These are phyloP conservation scores for Dipodascus geniculatus DNA, from an alignment of 805 yeast genomes.

Conservation along the genomic window DNA sequence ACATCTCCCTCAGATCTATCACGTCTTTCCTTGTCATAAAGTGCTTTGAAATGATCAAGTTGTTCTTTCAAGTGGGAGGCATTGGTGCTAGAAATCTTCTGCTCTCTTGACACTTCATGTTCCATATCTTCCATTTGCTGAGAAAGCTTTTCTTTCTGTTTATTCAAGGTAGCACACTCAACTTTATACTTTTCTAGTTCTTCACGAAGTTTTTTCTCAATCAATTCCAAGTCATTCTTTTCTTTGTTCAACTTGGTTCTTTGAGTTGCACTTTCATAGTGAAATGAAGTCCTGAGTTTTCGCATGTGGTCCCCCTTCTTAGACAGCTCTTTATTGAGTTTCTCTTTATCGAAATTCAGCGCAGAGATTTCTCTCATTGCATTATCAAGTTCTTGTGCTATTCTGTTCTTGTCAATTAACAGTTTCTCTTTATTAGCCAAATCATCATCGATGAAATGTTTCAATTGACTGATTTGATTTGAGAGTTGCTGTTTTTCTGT, in stretches of 20 bases:
- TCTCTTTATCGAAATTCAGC: slow-evolving; percentile 8
- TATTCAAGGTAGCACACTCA: slow-evolving; percentile 8
- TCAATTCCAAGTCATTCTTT: slow-evolving; percentile 32
- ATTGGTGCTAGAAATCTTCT: slow-evolving; percentile 18
- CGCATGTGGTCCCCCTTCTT: slow-evolving; percentile 14
- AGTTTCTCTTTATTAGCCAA: slow-evolving; percentile 13
- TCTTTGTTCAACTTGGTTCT: slow-evolving; percentile 35
- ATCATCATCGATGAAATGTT: slow-evolving; percentile 12
- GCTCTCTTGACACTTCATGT: slow-evolving; percentile 17
- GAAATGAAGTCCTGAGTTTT: slow-evolving; percentile 13
- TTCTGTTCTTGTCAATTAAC: slow-evolving; percentile 9
- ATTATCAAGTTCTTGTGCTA: slow-evolving; percentile 12
- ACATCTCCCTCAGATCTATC: slow-evolving; percentile 19
- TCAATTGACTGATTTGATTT: slow-evolving; percentile 12
- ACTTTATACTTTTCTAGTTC: slow-evolving; percentile 16
- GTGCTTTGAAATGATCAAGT: slow-evolving; percentile 10
- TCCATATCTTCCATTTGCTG: slow-evolving; percentile 24
- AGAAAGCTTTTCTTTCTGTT: slow-evolving; percentile 12
- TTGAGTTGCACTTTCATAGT: slow-evolving; percentile 9
- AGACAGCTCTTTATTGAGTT: slow-evolving; percentile 14
- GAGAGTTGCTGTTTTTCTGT: slow-evolving; percentile 7
- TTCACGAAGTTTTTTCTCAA: slow-evolving; percentile 15
- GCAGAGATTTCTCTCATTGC: slow-evolving; percentile 8
- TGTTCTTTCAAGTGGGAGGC: slow-evolving; percentile 13
- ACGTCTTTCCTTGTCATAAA: slow-evolving; percentile 12